Conservation (phyloP, 768 basidiomycete species). For the Mycena rebaudengoi region DNA sequence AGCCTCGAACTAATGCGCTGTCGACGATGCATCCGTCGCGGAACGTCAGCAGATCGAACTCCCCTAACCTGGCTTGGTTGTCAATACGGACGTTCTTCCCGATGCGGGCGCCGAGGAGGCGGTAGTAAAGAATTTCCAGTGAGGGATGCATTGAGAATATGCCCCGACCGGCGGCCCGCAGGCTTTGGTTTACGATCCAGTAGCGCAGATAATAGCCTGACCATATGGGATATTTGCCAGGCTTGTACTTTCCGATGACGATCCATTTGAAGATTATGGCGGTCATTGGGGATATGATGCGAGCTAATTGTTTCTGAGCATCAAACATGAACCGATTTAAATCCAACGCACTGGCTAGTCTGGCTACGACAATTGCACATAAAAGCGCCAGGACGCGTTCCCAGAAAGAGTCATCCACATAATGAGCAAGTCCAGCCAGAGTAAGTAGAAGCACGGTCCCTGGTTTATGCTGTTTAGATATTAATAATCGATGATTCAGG, state of each 20-base stretch:
- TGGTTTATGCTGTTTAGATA: neutral
- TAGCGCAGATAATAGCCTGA: no score
- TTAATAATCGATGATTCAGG: neutral
- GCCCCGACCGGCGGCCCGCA: slow-evolving; percentile 44
- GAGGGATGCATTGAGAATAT: slow-evolving; percentile 48
- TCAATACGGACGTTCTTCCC: slow-evolving; percentile 50
- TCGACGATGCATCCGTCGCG: no score
- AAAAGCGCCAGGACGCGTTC: slow-evolving; percentile 43
- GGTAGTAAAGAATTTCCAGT: slow-evolving; percentile 49
- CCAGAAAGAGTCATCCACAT: slow-evolving; percentile 40
- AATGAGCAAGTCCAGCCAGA: slow-evolving; percentile 43
- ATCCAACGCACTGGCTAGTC: slow-evolving; percentile 23
- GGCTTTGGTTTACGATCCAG: slow-evolving; percentile 1
- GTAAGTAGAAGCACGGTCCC: slow-evolving; percentile 46
- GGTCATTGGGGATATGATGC: slow-evolving; percentile 46
- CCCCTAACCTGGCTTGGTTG: slow-evolving; percentile 44
- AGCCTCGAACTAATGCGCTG: no score
- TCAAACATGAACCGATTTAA: neutral
- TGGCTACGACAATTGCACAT: slow-evolving; percentile 42
- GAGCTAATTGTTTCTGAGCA: slow-evolving; percentile 16
- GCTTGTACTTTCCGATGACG: no score
- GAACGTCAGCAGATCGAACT: no score
- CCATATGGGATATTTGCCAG: no score
- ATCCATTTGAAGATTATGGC: slow-evolving; percentile 55
- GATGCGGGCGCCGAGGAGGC: slow-evolving; percentile 52